Conservation (phyloP, 2,329 filamentous ascomycete species). For the Volutella citrinella region DNA sequence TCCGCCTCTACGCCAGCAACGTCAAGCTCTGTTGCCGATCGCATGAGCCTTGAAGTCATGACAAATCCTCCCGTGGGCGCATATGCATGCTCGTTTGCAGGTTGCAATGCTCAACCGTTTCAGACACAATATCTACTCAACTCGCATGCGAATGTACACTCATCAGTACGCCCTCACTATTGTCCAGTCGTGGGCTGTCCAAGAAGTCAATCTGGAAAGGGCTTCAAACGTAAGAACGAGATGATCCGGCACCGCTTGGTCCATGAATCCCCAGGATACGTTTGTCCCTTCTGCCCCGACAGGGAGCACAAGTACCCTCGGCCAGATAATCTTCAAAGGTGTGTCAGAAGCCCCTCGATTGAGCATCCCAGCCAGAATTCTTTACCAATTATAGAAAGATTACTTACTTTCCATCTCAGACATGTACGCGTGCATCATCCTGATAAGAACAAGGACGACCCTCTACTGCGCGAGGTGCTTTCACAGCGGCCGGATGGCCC, state of each 20-base stretch:
- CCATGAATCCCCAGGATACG: conserved; percentile 90
- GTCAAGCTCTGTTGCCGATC: conserved; percentile 41
- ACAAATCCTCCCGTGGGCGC: conserved; percentile 49
- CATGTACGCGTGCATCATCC: conserved; percentile 91
- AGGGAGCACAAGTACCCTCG: conserved; percentile 91
- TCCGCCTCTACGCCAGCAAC: conserved; percentile 42
- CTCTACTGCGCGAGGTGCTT: conserved; percentile 75
- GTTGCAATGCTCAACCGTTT: conserved; percentile 71
- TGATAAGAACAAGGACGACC: conserved; percentile 87
- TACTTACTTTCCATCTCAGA: too few relatives aligned
- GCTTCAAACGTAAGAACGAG: conserved; percentile 71
- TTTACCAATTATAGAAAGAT: too few relatives aligned
- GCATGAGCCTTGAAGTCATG: conserved; percentile 58
- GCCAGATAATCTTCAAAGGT: conserved; percentile 95
- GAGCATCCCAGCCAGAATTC: too few relatives aligned
- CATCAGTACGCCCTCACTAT: conserved; percentile 62
- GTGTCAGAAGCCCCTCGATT: conserved; percentile 29
- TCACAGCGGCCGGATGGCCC: conserved; percentile 82
- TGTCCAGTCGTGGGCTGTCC: conserved; percentile 61
- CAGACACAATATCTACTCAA: conserved; percentile 76
- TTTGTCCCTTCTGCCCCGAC: conserved; percentile 94
- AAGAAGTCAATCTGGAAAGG: conserved; percentile 62
- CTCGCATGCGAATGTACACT: conserved; percentile 74
- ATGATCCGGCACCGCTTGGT: conserved; percentile 80
- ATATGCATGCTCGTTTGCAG: conserved; percentile 57